These are phyloP conservation scores for Talaromyces sp. DNA, from an alignment of 2,329 filamentous ascomycete species.

Conservation along the genomic window DNA sequence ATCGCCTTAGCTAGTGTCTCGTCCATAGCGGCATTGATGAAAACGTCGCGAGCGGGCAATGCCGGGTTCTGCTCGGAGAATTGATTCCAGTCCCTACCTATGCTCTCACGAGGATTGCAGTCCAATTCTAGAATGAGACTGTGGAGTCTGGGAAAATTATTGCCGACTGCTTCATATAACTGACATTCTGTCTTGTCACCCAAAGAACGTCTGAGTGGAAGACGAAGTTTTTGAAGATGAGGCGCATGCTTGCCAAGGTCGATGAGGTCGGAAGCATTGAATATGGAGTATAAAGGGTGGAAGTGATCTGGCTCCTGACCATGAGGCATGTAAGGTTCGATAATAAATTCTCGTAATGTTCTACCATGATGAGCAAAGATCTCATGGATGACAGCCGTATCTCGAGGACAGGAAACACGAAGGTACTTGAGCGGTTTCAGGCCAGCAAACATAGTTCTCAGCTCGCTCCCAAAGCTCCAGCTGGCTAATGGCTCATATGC, in stretches of 20 bases:
- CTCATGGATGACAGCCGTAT: not conserved
- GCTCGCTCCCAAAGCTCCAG: not conserved
- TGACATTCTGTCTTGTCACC: constrained; percentile 15
- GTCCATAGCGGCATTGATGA: constrained; percentile 17
- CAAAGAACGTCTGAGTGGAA: constrained; percentile 13
- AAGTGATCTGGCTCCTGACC: not conserved
- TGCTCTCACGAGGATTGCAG: constrained; percentile 2
- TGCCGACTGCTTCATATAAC: constrained; percentile 15
- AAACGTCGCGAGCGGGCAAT: not conserved
- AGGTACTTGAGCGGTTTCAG: constrained; percentile 4
- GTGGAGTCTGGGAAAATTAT: constrained; percentile 12
- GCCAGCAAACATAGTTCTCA: not conserved
- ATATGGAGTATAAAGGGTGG: not conserved
- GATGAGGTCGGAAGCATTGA: not conserved
- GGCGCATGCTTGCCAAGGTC: constrained; percentile 8
- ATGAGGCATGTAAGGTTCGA: not conserved
- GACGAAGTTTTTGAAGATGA: constrained; percentile 14
- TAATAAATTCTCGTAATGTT: not conserved
- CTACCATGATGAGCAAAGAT: not conserved
- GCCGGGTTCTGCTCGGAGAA: not conserved
- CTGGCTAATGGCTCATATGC: not conserved
- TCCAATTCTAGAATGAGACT: constrained; percentile 12
- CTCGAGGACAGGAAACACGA: constrained; percentile 5
- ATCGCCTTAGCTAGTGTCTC: constrained; percentile 12
- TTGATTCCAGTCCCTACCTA: constrained; percentile 1